A percentile compares a stretch with the other conserved stretches of the same genome.
Evolutionary conservation across 345 rosid genomes (phyloP).

Genomic region (Mallotus nudiflorus): DNA sequence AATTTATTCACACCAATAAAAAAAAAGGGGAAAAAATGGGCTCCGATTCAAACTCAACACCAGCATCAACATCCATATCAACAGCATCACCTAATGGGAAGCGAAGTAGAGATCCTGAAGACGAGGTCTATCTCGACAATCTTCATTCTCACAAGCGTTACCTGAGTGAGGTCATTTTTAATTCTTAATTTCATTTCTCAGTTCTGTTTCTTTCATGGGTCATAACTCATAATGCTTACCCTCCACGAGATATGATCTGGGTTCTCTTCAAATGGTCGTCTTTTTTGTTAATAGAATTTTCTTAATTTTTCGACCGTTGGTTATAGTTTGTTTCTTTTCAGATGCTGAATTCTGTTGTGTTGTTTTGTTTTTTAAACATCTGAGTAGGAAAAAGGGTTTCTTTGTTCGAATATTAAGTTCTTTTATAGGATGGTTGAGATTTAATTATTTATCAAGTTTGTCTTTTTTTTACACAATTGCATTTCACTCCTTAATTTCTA

Average conservation of each 20-base stretch:
- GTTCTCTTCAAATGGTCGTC: background rate
- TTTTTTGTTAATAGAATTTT: background rate
- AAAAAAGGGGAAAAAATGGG: slow-evolving; percentile 21
- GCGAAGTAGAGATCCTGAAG: slow-evolving; percentile 86
- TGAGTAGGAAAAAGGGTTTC: background rate
- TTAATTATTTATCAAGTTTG: background rate
- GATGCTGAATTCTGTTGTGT: background rate
- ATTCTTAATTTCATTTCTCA: background rate
- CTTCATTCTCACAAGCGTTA: slow-evolving; percentile 93
- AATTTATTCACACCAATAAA: background rate
- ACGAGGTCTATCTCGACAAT: slow-evolving; percentile 93
- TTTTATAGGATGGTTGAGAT: background rate
- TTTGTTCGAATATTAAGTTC: background rate
- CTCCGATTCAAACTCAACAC: slow-evolving; percentile 34
- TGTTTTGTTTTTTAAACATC: background rate
- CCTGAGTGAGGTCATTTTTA: slow-evolving; percentile 69
- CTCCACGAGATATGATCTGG: no score
- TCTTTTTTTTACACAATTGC: background rate
- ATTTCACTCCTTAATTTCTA: background rate
- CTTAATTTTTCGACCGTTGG: background rate
- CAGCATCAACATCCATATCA: slow-evolving; percentile 35
- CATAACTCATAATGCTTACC: no score
- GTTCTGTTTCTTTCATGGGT: background rate
- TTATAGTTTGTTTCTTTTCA: background rate
- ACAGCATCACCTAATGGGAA: slow-evolving; percentile 61